Evolutionary conservation across 2,329 filamentous ascomycete genomes (phyloP), one percentile per base, ranked within the genome.

Genomic region (Penicillium sp.): DNA sequence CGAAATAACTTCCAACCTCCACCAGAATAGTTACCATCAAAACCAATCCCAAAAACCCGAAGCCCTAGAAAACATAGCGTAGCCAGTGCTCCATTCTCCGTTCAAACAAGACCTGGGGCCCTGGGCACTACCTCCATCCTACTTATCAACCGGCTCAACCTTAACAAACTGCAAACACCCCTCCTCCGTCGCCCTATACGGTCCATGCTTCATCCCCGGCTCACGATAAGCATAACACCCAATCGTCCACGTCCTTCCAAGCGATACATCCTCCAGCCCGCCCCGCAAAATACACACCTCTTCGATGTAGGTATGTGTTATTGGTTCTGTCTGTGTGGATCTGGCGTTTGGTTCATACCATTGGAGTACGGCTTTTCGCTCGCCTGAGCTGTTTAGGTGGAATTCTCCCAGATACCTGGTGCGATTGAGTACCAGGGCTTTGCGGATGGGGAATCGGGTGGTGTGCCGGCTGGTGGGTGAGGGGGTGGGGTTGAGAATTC

Each of bases 121-220:
- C 3, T 25, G 19, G 13, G 29, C 22, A 18, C 7, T 5, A 29
- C 9, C 4, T 13, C 12, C 2, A 25, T 8, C 18, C 11, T 41
- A 33, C 19, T 37, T 16, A 16, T 46, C 35, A 4, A 7, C 41
- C 34, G 54, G 52, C 4, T 44, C 22, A n/a, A 53, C 45, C 37
- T 58, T 58, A 10, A 58, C 57, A 46, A 68, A 69, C 62, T 65
- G 68, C 49, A 73, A 57, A 51, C 69, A 74, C 3, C 70, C 70
- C 4, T 61, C 41, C 28, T 62, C 56, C 22, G 63, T 67, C 19
- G 59, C 49, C 46, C 52, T 55, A 49, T 71, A 72, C 11, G 68
- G 71, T 0, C 71, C 71, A 60, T 72, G 68, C 50, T 67, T 54
- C 70, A 71, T 73, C 9, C 68, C 69, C 12, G 70, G 68, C 41